Evolutionary conservation across 1,284 basidiomycete genomes (phyloP).

Genomic region (Entoloma clypeatum): DNA sequence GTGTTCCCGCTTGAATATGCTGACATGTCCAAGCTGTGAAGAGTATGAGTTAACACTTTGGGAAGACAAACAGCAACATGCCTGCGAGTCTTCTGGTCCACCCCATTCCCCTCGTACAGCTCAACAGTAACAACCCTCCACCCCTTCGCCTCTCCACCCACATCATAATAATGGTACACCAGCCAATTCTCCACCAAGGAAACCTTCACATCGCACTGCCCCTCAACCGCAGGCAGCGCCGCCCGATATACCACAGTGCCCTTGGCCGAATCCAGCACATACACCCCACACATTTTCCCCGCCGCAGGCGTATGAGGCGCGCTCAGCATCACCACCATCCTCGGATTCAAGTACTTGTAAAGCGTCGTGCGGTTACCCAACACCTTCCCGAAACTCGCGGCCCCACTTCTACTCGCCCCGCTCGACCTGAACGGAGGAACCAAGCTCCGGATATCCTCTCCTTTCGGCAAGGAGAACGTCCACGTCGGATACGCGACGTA

Average conservation of each 20-base stretch:
- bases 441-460: slow-evolving; percentile 50
- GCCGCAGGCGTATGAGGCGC: slow-evolving; percentile 28
- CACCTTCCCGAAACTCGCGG: slow-evolving; percentile 81
- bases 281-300: slow-evolving; percentile 53
- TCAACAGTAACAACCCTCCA: slow-evolving; percentile 78
- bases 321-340: slow-evolving; percentile 69
- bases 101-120: slow-evolving; percentile 72
- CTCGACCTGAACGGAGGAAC: slow-evolving; percentile 45
- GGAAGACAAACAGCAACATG: slow-evolving; percentile 29
- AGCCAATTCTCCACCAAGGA: slow-evolving; percentile 91
- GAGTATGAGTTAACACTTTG: too few relatives aligned
- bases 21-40: slow-evolving; percentile 76
- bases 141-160: slow-evolving; percentile 54
- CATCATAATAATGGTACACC: slow-evolving; percentile 78
- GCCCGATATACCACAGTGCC: slow-evolving; percentile 73
- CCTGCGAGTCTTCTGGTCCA: slow-evolving; percentile 71
- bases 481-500: slow-evolving; percentile 61
- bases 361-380: slow-evolving; percentile 84
- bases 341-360: slow-evolving; percentile 94
- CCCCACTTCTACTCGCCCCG: slow-evolving; percentile 62
- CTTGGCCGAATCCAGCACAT: slow-evolving; percentile 76
- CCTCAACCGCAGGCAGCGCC: slow-evolving; percentile 41
- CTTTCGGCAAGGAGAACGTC: slow-evolving; percentile 54
- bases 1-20: slow-evolving; percentile 56
- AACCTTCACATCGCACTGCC: slow-evolving; percentile 60